phyloP scores from a whole-genome alignment of 108 stramenopile species.

The Nitzschia sp. region DNA sequence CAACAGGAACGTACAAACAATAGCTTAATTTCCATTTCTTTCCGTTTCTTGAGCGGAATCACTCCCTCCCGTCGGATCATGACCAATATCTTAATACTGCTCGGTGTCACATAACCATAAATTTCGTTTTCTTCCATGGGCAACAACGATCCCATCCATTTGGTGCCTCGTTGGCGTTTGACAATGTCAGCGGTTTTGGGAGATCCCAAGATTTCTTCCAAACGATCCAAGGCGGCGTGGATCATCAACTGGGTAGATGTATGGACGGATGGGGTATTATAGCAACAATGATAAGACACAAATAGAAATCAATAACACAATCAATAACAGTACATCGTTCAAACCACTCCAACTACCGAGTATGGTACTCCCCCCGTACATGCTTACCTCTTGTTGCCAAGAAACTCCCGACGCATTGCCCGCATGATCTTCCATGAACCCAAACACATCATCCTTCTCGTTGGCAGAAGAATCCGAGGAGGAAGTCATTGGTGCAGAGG shows the following conservation, averaged over 20 bases:
- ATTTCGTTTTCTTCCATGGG: constrained; percentile 49
- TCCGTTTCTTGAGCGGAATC: constrained; percentile 35
- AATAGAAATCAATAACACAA: background rate
- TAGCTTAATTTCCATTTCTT: constrained; percentile 42
- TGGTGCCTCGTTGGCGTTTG: constrained; percentile 32
- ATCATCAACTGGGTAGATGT: constrained; percentile 55
- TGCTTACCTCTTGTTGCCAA: constrained; percentile 37
- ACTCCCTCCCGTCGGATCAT: constrained; percentile 33
- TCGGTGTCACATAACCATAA: constrained; percentile 45
- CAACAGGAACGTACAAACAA: constrained; percentile 47
- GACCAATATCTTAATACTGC: constrained; percentile 46
- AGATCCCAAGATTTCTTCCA: constrained; percentile 46
- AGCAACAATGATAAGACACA: background rate
- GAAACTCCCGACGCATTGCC: constrained; percentile 15
- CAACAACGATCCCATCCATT: constrained; percentile 46
- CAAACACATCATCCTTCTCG: constrained; percentile 29
- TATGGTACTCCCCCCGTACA: too few relatives aligned
- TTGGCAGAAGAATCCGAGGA: background rate
- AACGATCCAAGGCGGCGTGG: constrained; percentile 48
- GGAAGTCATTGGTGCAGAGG: background rate
- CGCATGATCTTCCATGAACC: constrained; percentile 22
- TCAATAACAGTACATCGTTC: too few relatives aligned
- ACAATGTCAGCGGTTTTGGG: constrained; percentile 6
- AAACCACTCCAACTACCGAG: background rate
- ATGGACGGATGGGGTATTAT: too few relatives aligned